Evolutionary conservation across 257 asterid genomes (phyloP).

Genomic region (Voacanga thouarsii): DNA sequence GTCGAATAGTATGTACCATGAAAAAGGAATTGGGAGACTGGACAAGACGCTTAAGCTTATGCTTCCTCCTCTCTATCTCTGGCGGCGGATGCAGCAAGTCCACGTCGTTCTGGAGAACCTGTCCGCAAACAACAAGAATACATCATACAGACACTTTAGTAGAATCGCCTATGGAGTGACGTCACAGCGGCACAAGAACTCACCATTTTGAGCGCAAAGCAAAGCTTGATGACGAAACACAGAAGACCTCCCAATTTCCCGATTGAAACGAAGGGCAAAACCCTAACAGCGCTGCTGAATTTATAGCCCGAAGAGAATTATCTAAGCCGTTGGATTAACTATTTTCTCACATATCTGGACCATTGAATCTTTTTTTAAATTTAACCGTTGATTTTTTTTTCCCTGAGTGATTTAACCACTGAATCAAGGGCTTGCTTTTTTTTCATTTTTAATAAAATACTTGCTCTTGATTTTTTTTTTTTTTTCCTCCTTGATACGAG

Average conservation of each 20-base stretch:
- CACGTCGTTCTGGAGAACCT: constrained; percentile 30
- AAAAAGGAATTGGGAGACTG: constrained; percentile 32
- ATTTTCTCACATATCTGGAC: neutral
- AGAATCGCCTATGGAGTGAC: neutral
- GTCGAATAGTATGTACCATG: constrained; percentile 16
- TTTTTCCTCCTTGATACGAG: too few species aligned
- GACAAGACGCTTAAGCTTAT: constrained; percentile 34
- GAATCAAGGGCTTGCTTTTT: too few species aligned
- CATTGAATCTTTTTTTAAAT: neutral
- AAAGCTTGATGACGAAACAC: neutral
- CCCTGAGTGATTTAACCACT: too few species aligned
- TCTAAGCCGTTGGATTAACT: neutral
- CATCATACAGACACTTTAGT: neutral
- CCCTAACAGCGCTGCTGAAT: neutral
- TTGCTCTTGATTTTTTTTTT: too few species aligned
- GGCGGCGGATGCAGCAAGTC: constrained; percentile 33
- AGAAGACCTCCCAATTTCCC: neutral
- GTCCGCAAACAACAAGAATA: neutral
- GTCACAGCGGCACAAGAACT: neutral
- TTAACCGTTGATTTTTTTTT: too few species aligned
- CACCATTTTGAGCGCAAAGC: neutral
- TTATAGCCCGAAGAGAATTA: neutral
- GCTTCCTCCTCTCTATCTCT: constrained; percentile 27
- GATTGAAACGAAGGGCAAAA: neutral
- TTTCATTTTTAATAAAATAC: too few species aligned